Conservation (phyloP, 495 filamentous ascomycete species). For the Aspergillus hancockii region DNA sequence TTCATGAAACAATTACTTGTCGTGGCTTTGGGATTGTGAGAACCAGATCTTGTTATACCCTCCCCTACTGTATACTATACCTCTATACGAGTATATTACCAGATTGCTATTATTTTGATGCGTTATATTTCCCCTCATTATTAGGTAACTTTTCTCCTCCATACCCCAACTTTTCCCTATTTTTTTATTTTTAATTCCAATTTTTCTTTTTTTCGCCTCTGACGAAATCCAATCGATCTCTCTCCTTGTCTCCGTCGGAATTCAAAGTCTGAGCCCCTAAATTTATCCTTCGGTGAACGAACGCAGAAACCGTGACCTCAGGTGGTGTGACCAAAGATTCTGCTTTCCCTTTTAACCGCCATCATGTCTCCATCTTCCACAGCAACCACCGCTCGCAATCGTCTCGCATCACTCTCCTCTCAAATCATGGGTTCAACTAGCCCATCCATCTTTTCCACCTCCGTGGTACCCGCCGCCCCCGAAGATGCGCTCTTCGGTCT, state of each 20-base stretch:
- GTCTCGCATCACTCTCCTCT: constrained; percentile 43
- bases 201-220: background rate
- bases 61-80: background rate
- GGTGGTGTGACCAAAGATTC: constrained; percentile 24
- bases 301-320: constrained; percentile 20
- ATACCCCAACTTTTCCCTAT: constrained; percentile 1
- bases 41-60: background rate
- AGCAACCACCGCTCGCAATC: constrained; percentile 29
- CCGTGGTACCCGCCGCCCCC: constrained; percentile 83
- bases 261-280: background rate
- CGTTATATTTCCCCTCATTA: constrained; percentile 6
- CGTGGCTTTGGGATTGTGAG: background rate
- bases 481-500: constrained; percentile 96
- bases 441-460: constrained; percentile 71
- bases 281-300: constrained; percentile 26
- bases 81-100: background rate
- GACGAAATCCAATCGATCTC: constrained; percentile 4
- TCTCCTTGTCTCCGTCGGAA: background rate
- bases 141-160: background rate
- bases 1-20: background rate
- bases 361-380: constrained; percentile 25
- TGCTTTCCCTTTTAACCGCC: constrained; percentile 22
- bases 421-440: constrained; percentile 49
- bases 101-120: background rate
- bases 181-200: constrained; percentile 9